Conservation (phyloP, 2,329 filamentous ascomycete species). For the Albophoma yamanashiensis region DNA sequence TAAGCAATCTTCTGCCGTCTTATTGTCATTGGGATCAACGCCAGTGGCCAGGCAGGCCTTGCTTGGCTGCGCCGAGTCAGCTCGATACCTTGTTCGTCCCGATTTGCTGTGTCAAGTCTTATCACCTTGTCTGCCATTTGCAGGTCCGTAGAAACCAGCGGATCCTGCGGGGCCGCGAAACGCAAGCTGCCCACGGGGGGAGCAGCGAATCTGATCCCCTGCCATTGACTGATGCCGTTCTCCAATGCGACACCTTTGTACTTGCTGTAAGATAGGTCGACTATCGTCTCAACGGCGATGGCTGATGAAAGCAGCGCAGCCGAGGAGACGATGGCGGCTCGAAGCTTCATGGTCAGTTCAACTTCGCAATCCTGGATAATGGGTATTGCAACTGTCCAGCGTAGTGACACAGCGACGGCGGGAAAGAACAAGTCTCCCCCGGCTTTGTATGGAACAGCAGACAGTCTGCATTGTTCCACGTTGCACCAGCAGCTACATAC, state of each 20-base stretch:
- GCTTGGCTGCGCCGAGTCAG: conserved; percentile 1
- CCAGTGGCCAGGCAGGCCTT: conserved; percentile 19
- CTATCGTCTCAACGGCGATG: conserved; percentile 17
- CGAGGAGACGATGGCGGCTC: neutral
- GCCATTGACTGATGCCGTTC: conserved; percentile 58
- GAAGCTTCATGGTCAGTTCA: neutral
- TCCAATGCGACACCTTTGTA: conserved; percentile 46
- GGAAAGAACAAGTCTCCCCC: neutral
- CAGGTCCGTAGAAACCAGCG: conserved; percentile 30
- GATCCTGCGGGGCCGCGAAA: conserved; percentile 58
- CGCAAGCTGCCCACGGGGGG: conserved; percentile 54
- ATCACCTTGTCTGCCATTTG: conserved; percentile 47
- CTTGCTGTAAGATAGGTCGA: conserved; percentile 56
- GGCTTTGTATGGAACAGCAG: neutral
- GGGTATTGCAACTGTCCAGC: neutral
- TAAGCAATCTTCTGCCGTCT: conserved; percentile 54
- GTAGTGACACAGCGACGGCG: neutral
- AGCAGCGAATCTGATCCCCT: conserved; percentile 65
- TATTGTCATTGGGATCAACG: conserved; percentile 11
- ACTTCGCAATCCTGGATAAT: neutral
- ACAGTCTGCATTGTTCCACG: neutral
- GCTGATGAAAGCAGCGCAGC: conserved; percentile 3
- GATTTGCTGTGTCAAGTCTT: conserved; percentile 6
- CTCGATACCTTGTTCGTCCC: neutral
- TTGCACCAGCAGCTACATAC: neutral